Evolutionary conservation across 805 yeast species (phyloP), one percentile per base, ranked within the genome.

Genomic region (Hanseniaspora guilliermondii): DNA sequence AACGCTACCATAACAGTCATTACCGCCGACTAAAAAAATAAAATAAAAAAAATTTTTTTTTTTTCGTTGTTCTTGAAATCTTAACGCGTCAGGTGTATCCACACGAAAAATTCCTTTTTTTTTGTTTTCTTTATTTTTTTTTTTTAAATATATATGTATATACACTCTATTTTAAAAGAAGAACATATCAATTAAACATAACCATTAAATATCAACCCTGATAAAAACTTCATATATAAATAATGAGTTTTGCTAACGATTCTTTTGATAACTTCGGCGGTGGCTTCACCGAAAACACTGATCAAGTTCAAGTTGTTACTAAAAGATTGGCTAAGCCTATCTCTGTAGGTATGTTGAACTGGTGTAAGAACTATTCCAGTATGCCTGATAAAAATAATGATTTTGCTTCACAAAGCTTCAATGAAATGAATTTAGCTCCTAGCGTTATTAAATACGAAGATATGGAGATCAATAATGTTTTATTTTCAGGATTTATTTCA

Each of bases 391-490:
- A 52, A 14, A 12, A 27, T 17, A 39, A 44, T 24, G 45, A 32
- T 16, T 39, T 37, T 25, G 55, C 47, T 17, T 21, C 38, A 14
- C 47, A 44, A 37, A 42, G 35, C 17, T 52, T 52, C 19, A n/a
- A 30, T 36, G 55, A 52, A 17, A 44, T 44, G 47, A 25, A 30
- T 11, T 27, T 19, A 9, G 36, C 21, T 2, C 47, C 47, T 14
- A 33, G 22, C 5, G 38, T 32, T 12, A 36, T 52, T 4, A 52
- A 52, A 21, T 52, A 52, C 37, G 55, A 52, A 37, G 41, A 52
- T 30, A 52, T 52, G 55, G 55, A 52, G 22, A 32, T 52, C 16
- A 52, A 22, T n/a, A 52, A 52, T 44, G 55, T 52, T 36, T 19
- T 44, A 6, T 44, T 52, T n/a, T 25, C 49, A 17, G 55, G 55